These are phyloP conservation scores for Fragaria iinumae DNA, from an alignment of 306 rosid species.

Conservation along the genomic window DNA sequence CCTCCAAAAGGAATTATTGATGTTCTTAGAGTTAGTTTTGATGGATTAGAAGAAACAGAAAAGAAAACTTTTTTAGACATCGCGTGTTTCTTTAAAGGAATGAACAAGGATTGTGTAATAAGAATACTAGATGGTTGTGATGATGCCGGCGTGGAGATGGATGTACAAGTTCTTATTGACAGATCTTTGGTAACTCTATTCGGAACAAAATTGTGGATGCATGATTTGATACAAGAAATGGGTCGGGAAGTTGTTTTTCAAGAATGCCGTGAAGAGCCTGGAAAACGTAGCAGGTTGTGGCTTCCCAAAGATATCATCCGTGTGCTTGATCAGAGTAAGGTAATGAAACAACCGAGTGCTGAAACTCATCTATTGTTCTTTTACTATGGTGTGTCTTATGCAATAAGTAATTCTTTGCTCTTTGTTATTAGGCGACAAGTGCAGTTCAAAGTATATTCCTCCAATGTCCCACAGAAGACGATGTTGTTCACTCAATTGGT, in stretches of 20 bases:
- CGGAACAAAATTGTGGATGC: slow-evolving; percentile 17
- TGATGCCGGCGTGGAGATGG: neutral
- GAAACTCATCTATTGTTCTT: neutral
- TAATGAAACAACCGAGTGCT: neutral
- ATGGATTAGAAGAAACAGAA: neutral
- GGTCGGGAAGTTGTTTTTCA: neutral
- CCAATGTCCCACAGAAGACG: neutral
- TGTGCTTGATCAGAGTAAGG: neutral
- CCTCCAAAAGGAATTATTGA: neutral
- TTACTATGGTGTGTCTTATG: neutral
- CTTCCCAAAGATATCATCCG: neutral
- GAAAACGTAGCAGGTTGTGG: slow-evolving; percentile 10
- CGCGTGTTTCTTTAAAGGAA: slow-evolving; percentile 16
- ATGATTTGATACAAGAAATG: neutral
- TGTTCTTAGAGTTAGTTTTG: slow-evolving; percentile 15
- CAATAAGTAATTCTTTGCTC: neutral
- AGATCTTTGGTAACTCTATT: slow-evolving; percentile 8
- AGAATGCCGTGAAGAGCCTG: neutral
- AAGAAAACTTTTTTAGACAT: slow-evolving; percentile 15
- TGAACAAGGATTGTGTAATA: neutral
- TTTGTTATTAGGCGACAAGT: neutral
- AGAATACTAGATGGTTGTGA: slow-evolving; percentile 5
- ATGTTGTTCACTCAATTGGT: neutral
- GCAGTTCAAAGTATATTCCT: neutral
- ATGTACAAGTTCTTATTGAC: slow-evolving; percentile 5